Evolutionary conservation across 2,329 filamentous ascomycete genomes (phyloP).

Genomic region (Ascochyta pisi): DNA sequence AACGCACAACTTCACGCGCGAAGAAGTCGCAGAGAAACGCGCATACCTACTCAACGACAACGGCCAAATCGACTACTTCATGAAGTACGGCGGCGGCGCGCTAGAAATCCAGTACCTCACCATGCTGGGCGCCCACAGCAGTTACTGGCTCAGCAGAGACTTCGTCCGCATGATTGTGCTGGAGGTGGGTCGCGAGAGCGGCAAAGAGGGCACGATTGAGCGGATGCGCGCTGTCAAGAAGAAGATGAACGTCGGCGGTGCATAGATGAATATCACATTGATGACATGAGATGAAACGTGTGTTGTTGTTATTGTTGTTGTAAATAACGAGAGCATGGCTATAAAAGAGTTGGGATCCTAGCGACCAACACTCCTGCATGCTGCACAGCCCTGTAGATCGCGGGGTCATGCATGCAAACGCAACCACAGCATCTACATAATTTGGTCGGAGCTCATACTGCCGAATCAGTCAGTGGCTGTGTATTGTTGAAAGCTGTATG

Average conservation of each 20-base stretch:
- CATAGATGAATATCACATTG: background rate
- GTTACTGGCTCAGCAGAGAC: conserved; percentile 88
- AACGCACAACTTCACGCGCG: conserved; percentile 90
- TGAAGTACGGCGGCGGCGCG: conserved; percentile 83
- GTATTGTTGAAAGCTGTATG: no score
- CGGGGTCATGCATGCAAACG: no score
- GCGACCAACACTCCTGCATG: conserved; percentile 91
- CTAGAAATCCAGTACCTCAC: conserved; percentile 96
- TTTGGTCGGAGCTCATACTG: no score
- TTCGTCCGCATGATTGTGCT: conserved; percentile 90
- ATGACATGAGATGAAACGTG: no score
- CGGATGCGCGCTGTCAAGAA: conserved; percentile 64
- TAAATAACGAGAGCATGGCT: conserved; percentile 66
- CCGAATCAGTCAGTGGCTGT: no score
- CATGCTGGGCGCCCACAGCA: conserved; percentile 94
- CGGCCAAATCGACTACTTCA: conserved; percentile 90
- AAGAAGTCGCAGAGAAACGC: conserved; percentile 90
- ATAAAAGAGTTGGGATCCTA: conserved; percentile 82
- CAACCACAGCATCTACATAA: no score
- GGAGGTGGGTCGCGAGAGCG: conserved; percentile 79
- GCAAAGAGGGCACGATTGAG: conserved; percentile 64
- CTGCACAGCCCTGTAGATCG: no score
- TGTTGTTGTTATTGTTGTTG: no score
- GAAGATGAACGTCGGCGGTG: conserved; percentile 32
- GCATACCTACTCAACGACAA: conserved; percentile 93